Evolutionary conservation across 1,284 basidiomycete species (phyloP), one percentile per base, ranked within the genome.

Genomic region (Cryptococcus maquisensis): DNA sequence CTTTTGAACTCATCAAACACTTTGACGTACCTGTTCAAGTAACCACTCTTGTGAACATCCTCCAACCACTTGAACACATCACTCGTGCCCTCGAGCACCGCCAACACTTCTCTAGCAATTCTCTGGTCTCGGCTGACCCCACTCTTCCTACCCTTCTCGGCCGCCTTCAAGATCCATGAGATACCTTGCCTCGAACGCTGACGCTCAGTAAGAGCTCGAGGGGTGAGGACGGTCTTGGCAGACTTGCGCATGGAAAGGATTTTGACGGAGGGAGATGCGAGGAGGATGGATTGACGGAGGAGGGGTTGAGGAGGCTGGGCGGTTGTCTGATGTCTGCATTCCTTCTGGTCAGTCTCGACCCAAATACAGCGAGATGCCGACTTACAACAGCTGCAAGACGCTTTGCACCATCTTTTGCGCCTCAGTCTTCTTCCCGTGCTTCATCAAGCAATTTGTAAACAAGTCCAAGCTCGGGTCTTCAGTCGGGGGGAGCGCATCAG

Each of bases 401-500:
- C 80, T 77, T 1, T 84, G 79, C 12, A 85, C 81, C 43, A 78
- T 78, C 41, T 80, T 81, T 3, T 82, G 75, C 0, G 89, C 88
- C 42, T 80, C 79, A 18, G 85, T 81, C 56, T 86, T 84, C 59
- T 84, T 79, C 21, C 90, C 90, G 69, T 87, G 74, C 44, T 74
- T 74, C 79, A 86, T 86, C 55, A 91, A 75, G 51, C 79, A 74
- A 20, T 84, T 85, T 1, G 87, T 81, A 53, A 92, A 77, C 64
- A 87, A 84, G 55, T 83, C 81, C 7, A 93, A 80, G 4, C 90
- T 79, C 0, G 90, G 90, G 72, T 92, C 89, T 50, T 82, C 79
- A 12, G 80, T 80, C 8, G 88, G 86, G 2, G 90, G 88, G 18
- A 92, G 38, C 7, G 62, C 47, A 26, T 58, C 50, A 0, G 65